phyloP scores from a whole-genome alignment of 2,329 filamentous ascomycete species.

The Didymella pomorum region DNA sequence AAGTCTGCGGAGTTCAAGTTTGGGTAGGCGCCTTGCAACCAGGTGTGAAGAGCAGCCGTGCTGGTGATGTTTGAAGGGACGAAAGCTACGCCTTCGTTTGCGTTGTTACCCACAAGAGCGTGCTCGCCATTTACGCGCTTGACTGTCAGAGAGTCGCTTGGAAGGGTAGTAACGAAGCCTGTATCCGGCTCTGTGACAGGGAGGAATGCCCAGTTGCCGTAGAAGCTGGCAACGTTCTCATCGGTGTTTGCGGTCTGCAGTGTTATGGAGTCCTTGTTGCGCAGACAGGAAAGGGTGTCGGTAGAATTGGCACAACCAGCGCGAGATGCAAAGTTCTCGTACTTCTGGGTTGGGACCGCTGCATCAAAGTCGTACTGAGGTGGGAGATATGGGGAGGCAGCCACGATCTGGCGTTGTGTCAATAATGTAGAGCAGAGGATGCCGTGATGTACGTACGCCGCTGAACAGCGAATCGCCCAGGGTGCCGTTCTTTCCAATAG shows the following conservation, averaged over 20 bases:
- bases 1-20: constrained; percentile 51
- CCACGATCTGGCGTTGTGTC: constrained; percentile 19
- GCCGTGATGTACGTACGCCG: constrained; percentile 35
- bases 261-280: constrained; percentile 41
- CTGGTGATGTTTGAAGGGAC: constrained; percentile 56
- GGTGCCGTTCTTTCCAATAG: constrained; percentile 40
- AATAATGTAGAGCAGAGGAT: background rate
- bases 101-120: constrained; percentile 54
- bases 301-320: constrained; percentile 41
- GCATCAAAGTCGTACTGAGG: constrained; percentile 62
- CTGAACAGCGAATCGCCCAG: constrained; percentile 44
- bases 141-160: constrained; percentile 47
- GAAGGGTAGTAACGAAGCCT: constrained; percentile 48
- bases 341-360: constrained; percentile 54
- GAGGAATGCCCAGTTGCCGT: constrained; percentile 54
- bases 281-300: constrained; percentile 53
- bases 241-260: constrained; percentile 50
- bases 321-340: constrained; percentile 52
- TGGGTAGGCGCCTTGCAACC: constrained; percentile 52
- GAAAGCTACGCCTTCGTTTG: constrained; percentile 60
- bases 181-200: constrained; percentile 52
- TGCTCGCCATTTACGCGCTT: constrained; percentile 50
- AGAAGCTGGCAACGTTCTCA: constrained; percentile 46
- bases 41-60: constrained; percentile 51
- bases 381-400: constrained; percentile 61